These are phyloP conservation scores for Dioszegia hungarica DNA, from an alignment of 768 basidiomycete genomes.

Conservation along the genomic window DNA sequence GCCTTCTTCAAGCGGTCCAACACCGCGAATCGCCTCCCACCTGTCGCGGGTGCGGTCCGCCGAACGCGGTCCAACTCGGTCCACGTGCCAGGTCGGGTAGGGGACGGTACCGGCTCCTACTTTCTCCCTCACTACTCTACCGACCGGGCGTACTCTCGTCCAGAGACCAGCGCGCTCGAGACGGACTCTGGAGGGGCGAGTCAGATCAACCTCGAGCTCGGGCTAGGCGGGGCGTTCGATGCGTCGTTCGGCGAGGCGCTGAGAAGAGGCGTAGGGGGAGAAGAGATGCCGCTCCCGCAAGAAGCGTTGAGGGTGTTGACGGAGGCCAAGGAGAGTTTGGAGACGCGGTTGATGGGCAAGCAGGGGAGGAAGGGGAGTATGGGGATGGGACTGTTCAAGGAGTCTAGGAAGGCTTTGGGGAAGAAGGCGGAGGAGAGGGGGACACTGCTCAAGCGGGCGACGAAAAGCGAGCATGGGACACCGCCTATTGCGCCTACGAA, in stretches of 20 bases:
- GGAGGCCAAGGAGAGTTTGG: constrained; percentile 40
- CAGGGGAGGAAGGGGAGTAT: constrained; percentile 50
- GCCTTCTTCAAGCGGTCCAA: background rate
- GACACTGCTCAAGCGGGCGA: background rate
- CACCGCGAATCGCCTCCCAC: background rate
- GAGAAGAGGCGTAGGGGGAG: constrained; percentile 26
- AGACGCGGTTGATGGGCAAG: constrained; percentile 21
- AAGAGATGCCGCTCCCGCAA: constrained; percentile 38
- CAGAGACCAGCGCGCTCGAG: background rate
- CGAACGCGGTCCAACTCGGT: constrained; percentile 25
- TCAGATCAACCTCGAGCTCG: constrained; percentile 37
- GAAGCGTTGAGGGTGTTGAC: constrained; percentile 39
- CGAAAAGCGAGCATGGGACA: constrained; percentile 11
- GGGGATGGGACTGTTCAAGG: constrained; percentile 51
- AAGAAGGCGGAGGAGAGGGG: background rate
- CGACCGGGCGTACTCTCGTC: constrained; percentile 42
- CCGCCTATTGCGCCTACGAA: background rate
- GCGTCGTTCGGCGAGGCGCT: constrained; percentile 43
- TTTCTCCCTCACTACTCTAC: constrained; percentile 44
- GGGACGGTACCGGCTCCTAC: constrained; percentile 13
- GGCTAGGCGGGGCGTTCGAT: constrained; percentile 47
- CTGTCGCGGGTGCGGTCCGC: background rate
- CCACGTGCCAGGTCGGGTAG: constrained; percentile 15
- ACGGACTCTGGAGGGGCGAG: background rate
- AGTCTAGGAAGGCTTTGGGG: constrained; percentile 23